Evolutionary conservation across 768 basidiomycete species (phyloP), one percentile per base, ranked within the genome.

Genomic region (Phaeotremella fagi): DNA sequence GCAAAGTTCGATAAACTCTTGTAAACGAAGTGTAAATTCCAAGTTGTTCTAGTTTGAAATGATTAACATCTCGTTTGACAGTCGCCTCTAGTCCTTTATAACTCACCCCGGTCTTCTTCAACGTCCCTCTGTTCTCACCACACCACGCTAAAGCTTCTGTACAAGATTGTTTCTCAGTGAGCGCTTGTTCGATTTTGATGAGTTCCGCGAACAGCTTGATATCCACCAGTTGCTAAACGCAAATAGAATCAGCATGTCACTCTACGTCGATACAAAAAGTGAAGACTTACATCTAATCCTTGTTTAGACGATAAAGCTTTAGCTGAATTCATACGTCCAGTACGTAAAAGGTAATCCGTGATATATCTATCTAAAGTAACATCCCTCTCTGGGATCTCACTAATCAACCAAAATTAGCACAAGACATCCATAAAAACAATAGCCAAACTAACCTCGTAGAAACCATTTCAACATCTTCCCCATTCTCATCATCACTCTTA

Each of bases 141-240:
- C 91, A 97, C 94, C 94, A 99, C 18, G 83, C 80, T 42, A 99
- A 78, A 14, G 94, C 94, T 75, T 95, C 90, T 4, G 85, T 80
- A 60, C 90, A 92, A 57, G 85, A 87, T 27, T 69, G 66, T 56
- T 87, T 83, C 25, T 77, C 77, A 4, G 78, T 72, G 35, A 99
- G 80, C 0, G 89, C 90, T 7, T 80, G 78, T 74, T 95, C 90
- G 61, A 98, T 92, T 53, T 86, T 82, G 29, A 80, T 81, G 46
- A 97, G 88, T 56, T 95, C 90, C 59, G 82, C 83, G 74, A 95
- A 97, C 18, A 97, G 79, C 49, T 92, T 88, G 38, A 92, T 84
- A 70, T 97, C 92, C 26, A 91, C 90, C 3, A 94, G 79, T 33
- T 82, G 83, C 90, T 92, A 60, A 45, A 29, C 48, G 42, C 43